Evolutionary conservation across 2,329 filamentous ascomycete species (phyloP).

Genomic region (Clonostachys solani): DNA sequence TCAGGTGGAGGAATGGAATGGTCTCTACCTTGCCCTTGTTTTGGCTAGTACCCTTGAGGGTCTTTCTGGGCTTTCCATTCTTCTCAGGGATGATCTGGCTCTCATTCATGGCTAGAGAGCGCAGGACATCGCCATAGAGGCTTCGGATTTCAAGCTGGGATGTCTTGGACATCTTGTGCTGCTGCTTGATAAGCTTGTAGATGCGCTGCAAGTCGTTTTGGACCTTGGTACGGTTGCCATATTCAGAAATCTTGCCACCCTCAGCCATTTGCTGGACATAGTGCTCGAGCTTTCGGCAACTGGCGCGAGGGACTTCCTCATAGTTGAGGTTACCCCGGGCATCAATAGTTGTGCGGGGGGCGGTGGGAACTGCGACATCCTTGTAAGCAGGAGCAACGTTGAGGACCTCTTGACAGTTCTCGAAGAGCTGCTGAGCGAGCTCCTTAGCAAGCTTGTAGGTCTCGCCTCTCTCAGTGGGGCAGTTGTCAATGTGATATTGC

Average conservation of each 20-base stretch:
- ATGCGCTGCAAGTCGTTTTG: conserved; percentile 93
- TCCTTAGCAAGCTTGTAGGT: conserved; percentile 98
- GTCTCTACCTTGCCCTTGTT: conserved; percentile 92
- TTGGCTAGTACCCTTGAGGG: conserved; percentile 46
- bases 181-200: conserved; percentile 97
- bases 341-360: conserved; percentile 88
- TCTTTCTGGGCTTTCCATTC: conserved; percentile 62
- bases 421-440: conserved; percentile 87
- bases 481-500: conserved; percentile 99
- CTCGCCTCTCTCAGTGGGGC: conserved; percentile 91
- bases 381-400: conserved; percentile 86
- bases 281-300: conserved; percentile 94
- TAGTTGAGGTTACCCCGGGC: conserved; percentile 90
- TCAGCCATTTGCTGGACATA: conserved; percentile 99
- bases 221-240: conserved; percentile 96
- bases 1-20: conserved; percentile 94
- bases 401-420: conserved; percentile 95
- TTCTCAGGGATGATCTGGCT: conserved; percentile 93
- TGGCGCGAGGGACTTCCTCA: conserved; percentile 78
- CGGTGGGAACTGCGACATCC: conserved; percentile 89
- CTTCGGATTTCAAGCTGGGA: conserved; percentile 96
- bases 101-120: conserved; percentile 95
- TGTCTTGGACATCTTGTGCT: conserved; percentile 95
- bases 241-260: conserved; percentile 96
- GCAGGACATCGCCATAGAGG: conserved; percentile 89